Evolutionary conservation across 108 stramenopile genomes (phyloP).

Genomic region (Discostella stelligeroides): DNA sequence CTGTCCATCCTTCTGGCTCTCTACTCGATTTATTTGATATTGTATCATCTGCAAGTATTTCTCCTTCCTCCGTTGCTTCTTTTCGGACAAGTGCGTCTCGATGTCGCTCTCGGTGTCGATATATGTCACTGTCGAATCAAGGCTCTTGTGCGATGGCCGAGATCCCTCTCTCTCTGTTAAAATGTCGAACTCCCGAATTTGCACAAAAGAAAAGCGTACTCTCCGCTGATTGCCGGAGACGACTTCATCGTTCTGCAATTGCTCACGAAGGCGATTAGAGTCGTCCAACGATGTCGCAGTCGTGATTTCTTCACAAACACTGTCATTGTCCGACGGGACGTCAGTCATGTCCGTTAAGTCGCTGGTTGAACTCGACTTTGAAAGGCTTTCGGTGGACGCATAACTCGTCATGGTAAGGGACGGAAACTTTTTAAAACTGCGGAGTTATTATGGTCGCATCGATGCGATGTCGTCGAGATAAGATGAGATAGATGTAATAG

Average conservation of each 20-base stretch:
- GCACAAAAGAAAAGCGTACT: constrained; percentile 1
- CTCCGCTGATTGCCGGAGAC: not conserved
- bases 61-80: not conserved
- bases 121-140: not conserved
- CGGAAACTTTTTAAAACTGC: too few relatives aligned
- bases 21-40: not conserved
- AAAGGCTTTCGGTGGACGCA: not conserved
- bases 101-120: constrained; percentile 7
- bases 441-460: too few relatives aligned
- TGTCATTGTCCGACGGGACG: not conserved
- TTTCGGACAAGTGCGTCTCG: not conserved
- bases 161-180: not conserved
- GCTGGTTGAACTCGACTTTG: not conserved
- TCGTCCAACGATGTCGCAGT: not conserved
- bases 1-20: not conserved
- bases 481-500: too few relatives aligned
- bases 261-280: not conserved
- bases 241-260: not conserved
- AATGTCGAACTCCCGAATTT: not conserved
- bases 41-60: not conserved
- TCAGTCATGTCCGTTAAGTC: not conserved
- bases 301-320: not conserved
- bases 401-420: too few relatives aligned
- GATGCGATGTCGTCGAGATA: too few relatives aligned
- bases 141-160: not conserved